Conservation (phyloP, 371 early-diverging fungal species). For the Mucor mucedo region DNA sequence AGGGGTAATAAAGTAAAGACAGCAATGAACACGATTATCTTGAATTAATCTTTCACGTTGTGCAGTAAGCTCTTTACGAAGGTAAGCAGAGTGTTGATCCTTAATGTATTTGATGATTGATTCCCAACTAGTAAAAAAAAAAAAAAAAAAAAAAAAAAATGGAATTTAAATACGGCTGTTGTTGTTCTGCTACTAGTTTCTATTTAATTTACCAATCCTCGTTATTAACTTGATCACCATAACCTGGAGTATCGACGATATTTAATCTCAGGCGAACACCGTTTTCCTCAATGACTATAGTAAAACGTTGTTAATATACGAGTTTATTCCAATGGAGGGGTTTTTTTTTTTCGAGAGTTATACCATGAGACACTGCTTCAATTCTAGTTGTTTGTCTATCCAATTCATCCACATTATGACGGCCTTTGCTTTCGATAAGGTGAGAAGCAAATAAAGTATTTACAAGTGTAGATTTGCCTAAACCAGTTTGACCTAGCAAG, state of each 20-base stretch:
- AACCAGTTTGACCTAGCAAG: slow-evolving; percentile 88
- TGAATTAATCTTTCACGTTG: slow-evolving; percentile 82
- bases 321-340: background rate
- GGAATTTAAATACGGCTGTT: background rate
- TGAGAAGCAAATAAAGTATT: slow-evolving; percentile 93
- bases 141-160: background rate
- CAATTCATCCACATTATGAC: slow-evolving; percentile 68
- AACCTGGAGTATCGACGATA: slow-evolving; percentile 84
- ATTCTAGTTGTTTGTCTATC: slow-evolving; percentile 85
- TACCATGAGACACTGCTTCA: slow-evolving; percentile 79
- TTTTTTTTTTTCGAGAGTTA: slow-evolving; percentile 6
- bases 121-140: slow-evolving; percentile 68
- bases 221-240: slow-evolving; percentile 85
- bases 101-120: slow-evolving; percentile 92
- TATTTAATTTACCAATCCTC: slow-evolving; percentile 69
- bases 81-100: slow-evolving; percentile 89
- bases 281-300: slow-evolving; percentile 79
- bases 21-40: slow-evolving; percentile 83
- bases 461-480: slow-evolving; percentile 98
- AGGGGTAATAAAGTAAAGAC: slow-evolving; percentile 78
- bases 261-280: slow-evolving; percentile 82
- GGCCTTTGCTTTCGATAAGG: slow-evolving; percentile 84
- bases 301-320: background rate
- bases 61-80: slow-evolving; percentile 87
- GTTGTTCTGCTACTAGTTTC: background rate